Base-by-base conservation (phyloP, 345 rosid genomes). In the Rhodomyrtus tomentosa region DNA sequence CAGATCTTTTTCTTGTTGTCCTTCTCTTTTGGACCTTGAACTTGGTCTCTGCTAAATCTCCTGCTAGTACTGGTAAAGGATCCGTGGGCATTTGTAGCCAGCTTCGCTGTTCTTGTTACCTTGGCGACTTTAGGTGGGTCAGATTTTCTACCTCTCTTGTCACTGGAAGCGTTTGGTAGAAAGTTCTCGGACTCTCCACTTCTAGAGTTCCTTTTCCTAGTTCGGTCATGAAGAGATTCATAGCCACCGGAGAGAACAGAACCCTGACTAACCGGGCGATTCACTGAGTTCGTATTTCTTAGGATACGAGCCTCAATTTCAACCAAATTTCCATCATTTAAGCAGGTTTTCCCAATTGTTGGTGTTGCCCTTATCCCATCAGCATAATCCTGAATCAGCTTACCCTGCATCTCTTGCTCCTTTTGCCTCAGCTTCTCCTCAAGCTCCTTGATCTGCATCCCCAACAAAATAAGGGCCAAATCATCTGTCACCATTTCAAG, bases 1-100 rank as follows among this genome's bases (percentile, higher is more conserved):
- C 98, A 96, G 53, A 94, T 90, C 94, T 90, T 95, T 87, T 93
- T 93, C 95, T 88, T 96, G 68, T 72, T 68, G 62, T 93, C 98
- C 89, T 88, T 92, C 84, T 93, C 98, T 90, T 88, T 94, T 22
- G 83, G 87, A 50, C 90, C 93, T 42, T 80, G 90, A 86, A 15
- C 88, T 59, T 87, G 93, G 85, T 92, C 98, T 89, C 92, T 94
- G 84, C 80, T 88, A 84, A 88, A 50, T 86, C 94, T 92, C 90
- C 86, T 94, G n/a, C 86, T 91, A 85, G 73, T 59, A 36, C 86
- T 83, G 84, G 55, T n/a, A 38, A 89, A 49, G 83, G 88, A 83
- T 50, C 85, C 93, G 73, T 88, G 92, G 84, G 80, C 87, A 40
- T 88, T 85, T 0, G 87, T 83, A 50, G 82, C 82, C 21, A 92